Evolutionary conservation across 129 eudicot species (phyloP).

Genomic region (Oenanthe sinensis): DNA sequence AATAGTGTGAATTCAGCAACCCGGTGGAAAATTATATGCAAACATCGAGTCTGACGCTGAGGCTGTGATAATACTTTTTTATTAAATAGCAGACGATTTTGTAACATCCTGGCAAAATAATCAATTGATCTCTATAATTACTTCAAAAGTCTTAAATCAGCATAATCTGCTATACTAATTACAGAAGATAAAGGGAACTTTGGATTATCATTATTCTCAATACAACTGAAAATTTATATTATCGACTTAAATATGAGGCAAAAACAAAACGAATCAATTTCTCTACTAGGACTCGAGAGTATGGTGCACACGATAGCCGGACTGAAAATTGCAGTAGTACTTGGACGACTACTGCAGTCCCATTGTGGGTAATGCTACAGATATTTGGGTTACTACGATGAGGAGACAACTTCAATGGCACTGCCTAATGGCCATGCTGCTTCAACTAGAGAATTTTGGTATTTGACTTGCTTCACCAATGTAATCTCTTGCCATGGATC

Average conservation of each 20-base stretch:
- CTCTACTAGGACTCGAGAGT: slow-evolving; percentile 6
- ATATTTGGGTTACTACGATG: slow-evolving; percentile 4
- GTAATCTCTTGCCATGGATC: slow-evolving; percentile 70
- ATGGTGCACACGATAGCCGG: background rate
- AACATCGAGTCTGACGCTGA: too few relatives aligned
- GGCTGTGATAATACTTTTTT: too few relatives aligned
- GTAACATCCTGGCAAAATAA: background rate
- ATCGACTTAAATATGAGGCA: background rate
- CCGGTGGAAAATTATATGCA: too few relatives aligned
- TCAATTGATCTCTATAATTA: background rate
- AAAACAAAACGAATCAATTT: background rate
- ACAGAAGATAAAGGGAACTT: slow-evolving; percentile 7
- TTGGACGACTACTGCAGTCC: background rate
- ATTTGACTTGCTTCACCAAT: slow-evolving; percentile 69
- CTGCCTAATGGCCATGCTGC: slow-evolving; percentile 99
- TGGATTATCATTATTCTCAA: slow-evolving; percentile 4
- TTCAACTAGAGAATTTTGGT: slow-evolving; percentile 76
- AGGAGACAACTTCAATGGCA: slow-evolving; percentile 83
- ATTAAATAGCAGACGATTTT: background rate
- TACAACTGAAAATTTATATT: background rate
- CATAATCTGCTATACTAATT: slow-evolving; percentile 4
- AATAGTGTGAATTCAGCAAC: background rate
- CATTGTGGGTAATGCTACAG: background rate
- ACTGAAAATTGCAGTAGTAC: background rate
- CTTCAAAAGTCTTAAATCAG: slow-evolving; percentile 2